A percentile compares a stretch with the other conserved stretches of the same genome.
These are phyloP conservation scores for Yamadazyma taylorii DNA, from an alignment of 1,139 yeast species.

Conservation along the genomic window DNA sequence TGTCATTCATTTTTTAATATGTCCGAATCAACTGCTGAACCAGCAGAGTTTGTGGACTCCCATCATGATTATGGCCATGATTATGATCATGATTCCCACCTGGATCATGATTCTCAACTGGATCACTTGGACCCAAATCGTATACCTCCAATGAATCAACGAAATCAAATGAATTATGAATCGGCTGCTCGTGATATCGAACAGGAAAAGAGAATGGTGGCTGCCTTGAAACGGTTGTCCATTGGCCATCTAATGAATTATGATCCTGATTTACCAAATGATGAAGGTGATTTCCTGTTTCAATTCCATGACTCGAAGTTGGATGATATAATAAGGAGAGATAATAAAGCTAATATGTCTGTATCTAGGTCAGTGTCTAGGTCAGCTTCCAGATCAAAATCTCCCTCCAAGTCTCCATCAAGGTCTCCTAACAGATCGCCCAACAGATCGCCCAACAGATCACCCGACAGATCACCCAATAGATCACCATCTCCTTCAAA, in stretches of 20 bases:
- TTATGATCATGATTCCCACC: constrained; percentile 12
- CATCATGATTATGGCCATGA: background rate
- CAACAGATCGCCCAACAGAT: constrained; percentile 6
- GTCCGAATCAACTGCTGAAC: too few relatives aligned
- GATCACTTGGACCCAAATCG: too few relatives aligned
- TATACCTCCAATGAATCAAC: constrained; percentile 3
- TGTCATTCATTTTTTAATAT: background rate
- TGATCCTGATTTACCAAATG: constrained; percentile 57
- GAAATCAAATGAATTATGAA: constrained; percentile 19
- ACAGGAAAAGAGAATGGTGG: constrained; percentile 59
- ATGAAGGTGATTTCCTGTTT: constrained; percentile 35
- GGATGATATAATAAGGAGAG: constrained; percentile 8
- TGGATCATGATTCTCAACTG: constrained; percentile 4
- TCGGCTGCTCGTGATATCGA: constrained; percentile 51
- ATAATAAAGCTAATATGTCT: background rate
- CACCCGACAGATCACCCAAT: constrained; percentile 4
- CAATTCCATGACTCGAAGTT: constrained; percentile 25
- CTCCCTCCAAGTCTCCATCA: constrained; percentile 8
- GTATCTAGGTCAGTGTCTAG: too few relatives aligned
- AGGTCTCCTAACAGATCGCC: constrained; percentile 5
- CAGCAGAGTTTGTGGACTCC: too few relatives aligned
- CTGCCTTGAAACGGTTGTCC: constrained; percentile 55
- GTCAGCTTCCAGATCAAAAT: constrained; percentile 7
- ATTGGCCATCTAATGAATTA: constrained; percentile 54
- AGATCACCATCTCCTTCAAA: constrained; percentile 5